A percentile compares a stretch with the other conserved stretches of the same genome.
These are phyloP conservation scores for Fusarium temperatum DNA, from an alignment of 2,329 filamentous ascomycete species.

Conservation along the genomic window DNA sequence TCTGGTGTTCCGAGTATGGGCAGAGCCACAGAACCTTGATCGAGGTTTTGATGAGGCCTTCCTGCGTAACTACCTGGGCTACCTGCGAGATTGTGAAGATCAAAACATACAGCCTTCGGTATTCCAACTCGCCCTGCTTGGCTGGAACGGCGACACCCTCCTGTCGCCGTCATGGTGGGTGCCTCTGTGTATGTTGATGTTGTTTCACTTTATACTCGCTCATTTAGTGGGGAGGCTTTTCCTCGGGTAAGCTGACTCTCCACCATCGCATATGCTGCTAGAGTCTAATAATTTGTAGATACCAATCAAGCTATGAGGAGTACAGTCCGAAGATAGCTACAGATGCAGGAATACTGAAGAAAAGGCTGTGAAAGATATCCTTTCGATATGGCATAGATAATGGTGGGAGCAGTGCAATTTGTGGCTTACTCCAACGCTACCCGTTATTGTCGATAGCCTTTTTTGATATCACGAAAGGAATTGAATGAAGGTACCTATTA, in stretches of 20 bases:
- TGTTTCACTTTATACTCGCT: not conserved
- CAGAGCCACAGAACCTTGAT: not conserved
- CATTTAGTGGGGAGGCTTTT: not conserved
- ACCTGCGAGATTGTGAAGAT: not conserved
- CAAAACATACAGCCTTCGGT: not conserved
- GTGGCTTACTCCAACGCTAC: fast-evolving
- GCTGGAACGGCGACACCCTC: not conserved
- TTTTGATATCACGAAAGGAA: not conserved
- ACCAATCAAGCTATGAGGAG: not conserved
- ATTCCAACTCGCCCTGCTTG: not conserved
- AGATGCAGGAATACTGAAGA: not conserved
- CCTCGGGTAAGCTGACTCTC: not conserved
- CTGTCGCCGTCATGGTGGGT: not conserved
- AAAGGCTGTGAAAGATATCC: not conserved
- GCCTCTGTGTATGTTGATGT: not conserved
- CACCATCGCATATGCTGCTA: fast-evolving
- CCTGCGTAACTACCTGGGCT: not conserved
- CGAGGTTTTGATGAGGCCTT: not conserved
- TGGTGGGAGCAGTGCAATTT: not conserved
- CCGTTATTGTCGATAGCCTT: fast-evolving
- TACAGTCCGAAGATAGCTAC: not conserved
- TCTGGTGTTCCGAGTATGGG: not conserved
- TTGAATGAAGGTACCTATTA: no score
- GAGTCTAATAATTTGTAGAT: not conserved
- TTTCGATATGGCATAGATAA: not conserved